Evolutionary conservation across 1,139 yeast species (phyloP).

Genomic region (Insectozyma bohioensis): DNA sequence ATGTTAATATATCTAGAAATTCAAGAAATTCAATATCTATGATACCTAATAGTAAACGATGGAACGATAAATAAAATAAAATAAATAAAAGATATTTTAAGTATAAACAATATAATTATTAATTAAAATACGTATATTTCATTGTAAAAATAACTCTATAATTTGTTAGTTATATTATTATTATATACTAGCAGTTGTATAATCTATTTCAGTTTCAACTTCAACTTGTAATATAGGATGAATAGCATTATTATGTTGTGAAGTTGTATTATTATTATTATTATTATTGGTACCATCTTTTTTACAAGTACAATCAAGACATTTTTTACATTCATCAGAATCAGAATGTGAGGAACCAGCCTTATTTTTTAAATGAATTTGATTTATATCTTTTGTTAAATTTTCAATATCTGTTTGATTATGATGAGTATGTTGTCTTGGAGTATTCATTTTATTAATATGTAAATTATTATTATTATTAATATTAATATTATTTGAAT

Average conservation of each 20-base stretch:
- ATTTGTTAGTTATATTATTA: too few relatives aligned
- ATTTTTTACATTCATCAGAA: conserved; percentile 11
- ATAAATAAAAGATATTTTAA: too few relatives aligned
- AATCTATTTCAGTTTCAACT: conserved; percentile 19
- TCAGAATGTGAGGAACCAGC: conserved; percentile 1
- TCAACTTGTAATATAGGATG: conserved; percentile 12
- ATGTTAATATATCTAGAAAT: conserved; percentile 5
- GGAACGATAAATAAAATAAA: too few relatives aligned
- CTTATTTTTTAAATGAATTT: conserved; percentile 5
- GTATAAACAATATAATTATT: too few relatives aligned
- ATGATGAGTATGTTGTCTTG: background rate
- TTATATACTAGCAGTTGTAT: conserved; percentile 17
- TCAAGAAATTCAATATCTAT: background rate
- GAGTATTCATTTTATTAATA: too few relatives aligned
- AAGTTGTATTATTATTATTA: too few relatives aligned
- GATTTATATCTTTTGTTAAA: conserved; percentile 4
- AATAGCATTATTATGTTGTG: too few relatives aligned
- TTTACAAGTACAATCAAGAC: conserved; percentile 12
- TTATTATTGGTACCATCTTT: conserved; percentile 6
- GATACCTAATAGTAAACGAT: too few relatives aligned
- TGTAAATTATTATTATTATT: too few relatives aligned
- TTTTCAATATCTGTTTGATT: conserved; percentile 2
- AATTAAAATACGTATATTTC: too few relatives aligned
- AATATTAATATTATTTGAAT: too few relatives aligned
- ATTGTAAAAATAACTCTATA: too few relatives aligned